Evolutionary conservation across 2,329 filamentous ascomycete genomes (phyloP).

Genomic region (Penicillium sp.): DNA sequence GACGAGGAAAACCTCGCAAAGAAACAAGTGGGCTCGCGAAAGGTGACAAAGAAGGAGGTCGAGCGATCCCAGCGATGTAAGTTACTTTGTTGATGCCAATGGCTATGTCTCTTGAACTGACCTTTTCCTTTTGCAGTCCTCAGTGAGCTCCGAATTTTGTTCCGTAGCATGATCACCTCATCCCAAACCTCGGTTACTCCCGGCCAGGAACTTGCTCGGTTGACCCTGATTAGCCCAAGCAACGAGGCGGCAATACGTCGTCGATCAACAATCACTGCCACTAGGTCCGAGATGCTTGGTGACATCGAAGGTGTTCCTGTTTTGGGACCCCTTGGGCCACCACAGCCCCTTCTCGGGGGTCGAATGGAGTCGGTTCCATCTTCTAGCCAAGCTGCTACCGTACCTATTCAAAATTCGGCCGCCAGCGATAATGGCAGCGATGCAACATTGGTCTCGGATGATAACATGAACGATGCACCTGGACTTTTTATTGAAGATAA

Average conservation of each 20-base stretch:
- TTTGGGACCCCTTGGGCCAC: conserved; percentile 47
- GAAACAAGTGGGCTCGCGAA: conserved; percentile 73
- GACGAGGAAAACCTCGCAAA: conserved; percentile 58
- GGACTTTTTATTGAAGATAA: conserved; percentile 34
- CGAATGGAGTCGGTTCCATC: conserved; percentile 11
- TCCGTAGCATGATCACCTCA: conserved; percentile 66
- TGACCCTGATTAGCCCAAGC: conserved; percentile 66
- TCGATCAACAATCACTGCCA: conserved; percentile 43
- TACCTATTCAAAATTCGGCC: conserved; percentile 26
- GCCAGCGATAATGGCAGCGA: conserved; percentile 33
- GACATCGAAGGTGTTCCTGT: conserved; percentile 47
- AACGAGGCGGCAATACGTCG: conserved; percentile 54
- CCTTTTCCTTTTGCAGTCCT: conserved; percentile 55
- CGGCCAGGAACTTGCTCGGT: conserved; percentile 72
- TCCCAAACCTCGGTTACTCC: conserved; percentile 64
- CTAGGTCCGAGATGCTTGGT: conserved; percentile 34
- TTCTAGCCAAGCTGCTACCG: conserved; percentile 17
- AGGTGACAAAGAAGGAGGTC: conserved; percentile 59
- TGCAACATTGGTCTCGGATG: conserved; percentile 37
- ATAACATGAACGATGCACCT: conserved; percentile 19
- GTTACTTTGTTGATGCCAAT: conserved; percentile 35
- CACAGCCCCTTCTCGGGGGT: conserved; percentile 26
- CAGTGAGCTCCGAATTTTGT: conserved; percentile 68
- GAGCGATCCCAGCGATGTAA: conserved; percentile 69
- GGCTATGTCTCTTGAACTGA: conserved; percentile 16